These are phyloP conservation scores for Meredithiella fracta DNA, from an alignment of 2,329 filamentous ascomycete genomes.

Conservation along the genomic window DNA sequence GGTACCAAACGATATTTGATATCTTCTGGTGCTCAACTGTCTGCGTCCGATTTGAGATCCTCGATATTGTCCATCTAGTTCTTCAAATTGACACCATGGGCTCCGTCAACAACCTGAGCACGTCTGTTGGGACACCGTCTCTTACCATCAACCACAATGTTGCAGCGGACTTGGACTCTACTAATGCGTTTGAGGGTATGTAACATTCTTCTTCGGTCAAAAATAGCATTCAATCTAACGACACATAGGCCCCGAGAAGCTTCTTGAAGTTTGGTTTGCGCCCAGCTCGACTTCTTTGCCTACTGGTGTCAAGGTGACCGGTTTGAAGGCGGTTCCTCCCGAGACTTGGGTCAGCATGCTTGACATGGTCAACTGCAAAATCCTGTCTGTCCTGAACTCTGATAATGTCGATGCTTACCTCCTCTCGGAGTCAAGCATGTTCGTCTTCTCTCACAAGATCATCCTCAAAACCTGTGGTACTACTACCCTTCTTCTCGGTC, in stretches of 20 bases:
- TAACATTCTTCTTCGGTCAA: not conserved
- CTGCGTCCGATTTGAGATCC: slow-evolving; percentile 10
- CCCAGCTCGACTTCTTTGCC: slow-evolving; percentile 60
- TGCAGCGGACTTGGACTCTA: slow-evolving; percentile 80
- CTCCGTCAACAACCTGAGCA: slow-evolving; percentile 20
- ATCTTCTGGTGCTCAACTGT: slow-evolving; percentile 10
- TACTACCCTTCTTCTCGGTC: slow-evolving; percentile 76
- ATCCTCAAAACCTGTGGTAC: slow-evolving; percentile 98
- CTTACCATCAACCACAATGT: slow-evolving; percentile 95
- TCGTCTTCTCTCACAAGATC: slow-evolving; percentile 98
- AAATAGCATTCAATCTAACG: not conserved
- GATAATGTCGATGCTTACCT: slow-evolving; percentile 93
- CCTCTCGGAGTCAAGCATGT: slow-evolving; percentile 98
- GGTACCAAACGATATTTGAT: slow-evolving; percentile 6
- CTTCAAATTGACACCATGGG: slow-evolving; percentile 16
- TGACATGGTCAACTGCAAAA: slow-evolving; percentile 96
- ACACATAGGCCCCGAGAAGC: slow-evolving; percentile 68
- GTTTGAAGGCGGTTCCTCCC: slow-evolving; percentile 69
- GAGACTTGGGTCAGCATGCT: slow-evolving; percentile 94
- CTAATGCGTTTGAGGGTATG: slow-evolving; percentile 84
- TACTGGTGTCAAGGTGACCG: slow-evolving; percentile 50
- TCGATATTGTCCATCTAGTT: slow-evolving; percentile 6
- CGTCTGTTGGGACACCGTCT: slow-evolving; percentile 68
- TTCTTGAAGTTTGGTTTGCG: slow-evolving; percentile 96
- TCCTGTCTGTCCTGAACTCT: slow-evolving; percentile 82